Conservation (phyloP, 2,329 filamentous ascomycete species). For the Fusarium nurragi region DNA sequence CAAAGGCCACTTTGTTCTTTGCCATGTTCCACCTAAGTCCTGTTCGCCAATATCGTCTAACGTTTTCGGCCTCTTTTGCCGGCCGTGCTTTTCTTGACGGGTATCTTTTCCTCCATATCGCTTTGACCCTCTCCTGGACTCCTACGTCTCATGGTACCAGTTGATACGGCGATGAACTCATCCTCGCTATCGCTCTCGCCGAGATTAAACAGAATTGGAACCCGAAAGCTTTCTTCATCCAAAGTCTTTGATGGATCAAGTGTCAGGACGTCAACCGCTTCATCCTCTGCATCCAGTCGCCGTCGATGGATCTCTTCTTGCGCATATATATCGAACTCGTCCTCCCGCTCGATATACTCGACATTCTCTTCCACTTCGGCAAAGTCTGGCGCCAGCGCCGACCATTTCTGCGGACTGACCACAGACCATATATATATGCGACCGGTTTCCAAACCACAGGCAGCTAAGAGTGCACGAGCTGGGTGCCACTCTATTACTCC, state of each 20-base stretch:
- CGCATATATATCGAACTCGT: conserved; percentile 98
- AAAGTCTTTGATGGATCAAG: conserved; percentile 73
- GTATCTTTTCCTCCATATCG: conserved; percentile 57
- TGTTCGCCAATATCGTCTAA: conserved; percentile 17
- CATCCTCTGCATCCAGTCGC: conserved; percentile 89
- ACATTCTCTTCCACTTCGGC: conserved; percentile 98
- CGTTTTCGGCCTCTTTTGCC: conserved; percentile 53
- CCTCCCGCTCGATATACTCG: conserved; percentile 93
- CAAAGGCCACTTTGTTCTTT: conserved; percentile 36
- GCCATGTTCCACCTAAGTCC: conserved; percentile 1
- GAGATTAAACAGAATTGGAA: conserved; percentile 93
- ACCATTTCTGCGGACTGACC: conserved; percentile 95
- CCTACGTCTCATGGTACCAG: conserved; percentile 86
- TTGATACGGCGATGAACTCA: conserved; percentile 74
- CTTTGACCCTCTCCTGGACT: conserved; percentile 80
- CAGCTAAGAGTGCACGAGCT: conserved; percentile 83
- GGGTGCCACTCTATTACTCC: conserved; percentile 99
- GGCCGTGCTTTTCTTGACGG: conserved; percentile 52
- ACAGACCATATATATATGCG: conserved; percentile 97
- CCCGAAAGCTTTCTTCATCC: conserved; percentile 75
- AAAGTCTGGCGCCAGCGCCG: conserved; percentile 94
- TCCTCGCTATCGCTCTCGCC: conserved; percentile 96
- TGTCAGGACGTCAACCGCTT: conserved; percentile 89
- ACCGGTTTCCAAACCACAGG: conserved; percentile 91
- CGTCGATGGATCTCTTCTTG: conserved; percentile 94